Percentiles rank a stretch among this genome's conserved stretches.
Evolutionary conservation across 345 rosid species (phyloP).

Genomic region (Microthlaspi erraticum): DNA sequence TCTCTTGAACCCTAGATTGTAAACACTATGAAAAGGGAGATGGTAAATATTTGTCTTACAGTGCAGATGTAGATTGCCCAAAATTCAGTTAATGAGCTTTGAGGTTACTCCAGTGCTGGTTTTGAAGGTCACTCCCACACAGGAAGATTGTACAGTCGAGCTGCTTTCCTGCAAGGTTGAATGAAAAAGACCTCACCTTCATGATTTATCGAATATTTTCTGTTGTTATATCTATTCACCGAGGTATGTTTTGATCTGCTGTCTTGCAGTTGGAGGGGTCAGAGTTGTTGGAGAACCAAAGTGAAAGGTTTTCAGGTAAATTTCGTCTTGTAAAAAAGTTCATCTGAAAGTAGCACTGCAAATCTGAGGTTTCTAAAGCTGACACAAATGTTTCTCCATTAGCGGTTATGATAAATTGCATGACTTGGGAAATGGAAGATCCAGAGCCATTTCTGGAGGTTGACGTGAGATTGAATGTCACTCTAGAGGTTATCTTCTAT

Average conservation of each 20-base stretch:
- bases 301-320: slow-evolving; percentile 72
- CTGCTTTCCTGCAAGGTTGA: slow-evolving; percentile 82
- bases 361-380: slow-evolving; percentile 22
- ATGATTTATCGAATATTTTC: not conserved
- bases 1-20: too few relatives aligned
- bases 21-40: too few relatives aligned
- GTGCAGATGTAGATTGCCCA: slow-evolving; percentile 73
- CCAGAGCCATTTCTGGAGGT: slow-evolving; percentile 73
- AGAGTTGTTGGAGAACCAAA: slow-evolving; percentile 68
- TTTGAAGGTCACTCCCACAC: slow-evolving; percentile 64
- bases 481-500: slow-evolving; percentile 63
- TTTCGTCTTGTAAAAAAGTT: slow-evolving; percentile 4
- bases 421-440: slow-evolving; percentile 66
- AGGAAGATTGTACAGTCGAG: slow-evolving; percentile 69
- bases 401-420: slow-evolving; percentile 76
- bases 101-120: slow-evolving; percentile 79
- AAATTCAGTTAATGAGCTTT: slow-evolving; percentile 64
- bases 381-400: slow-evolving; percentile 8
- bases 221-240: slow-evolving; percentile 2
- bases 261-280: slow-evolving; percentile 76
- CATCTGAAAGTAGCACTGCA: not conserved
- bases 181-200: not conserved
- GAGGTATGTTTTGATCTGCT: slow-evolving; percentile 1
- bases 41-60: slow-evolving; percentile 38
- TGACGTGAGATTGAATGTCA: slow-evolving; percentile 65